These are phyloP conservation scores for Xylaria sp. DNA, from an alignment of 2,329 filamentous ascomycete genomes.

Conservation along the genomic window DNA sequence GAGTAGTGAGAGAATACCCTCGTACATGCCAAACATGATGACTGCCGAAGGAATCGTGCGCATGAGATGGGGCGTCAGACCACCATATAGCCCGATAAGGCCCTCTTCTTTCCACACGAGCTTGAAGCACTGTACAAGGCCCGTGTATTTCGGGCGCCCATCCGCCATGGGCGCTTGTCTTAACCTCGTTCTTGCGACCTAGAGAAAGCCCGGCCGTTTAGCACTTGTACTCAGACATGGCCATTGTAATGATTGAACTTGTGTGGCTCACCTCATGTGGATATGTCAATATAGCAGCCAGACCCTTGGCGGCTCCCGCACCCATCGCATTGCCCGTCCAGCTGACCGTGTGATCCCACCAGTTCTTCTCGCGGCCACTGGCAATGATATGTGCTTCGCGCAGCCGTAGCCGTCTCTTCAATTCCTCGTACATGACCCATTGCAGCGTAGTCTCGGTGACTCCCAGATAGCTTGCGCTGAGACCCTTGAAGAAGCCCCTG, in stretches of 20 bases:
- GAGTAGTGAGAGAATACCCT: slow-evolving; percentile 61
- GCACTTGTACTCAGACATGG: not conserved
- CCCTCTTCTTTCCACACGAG: slow-evolving; percentile 91
- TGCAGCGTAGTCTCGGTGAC: slow-evolving; percentile 91
- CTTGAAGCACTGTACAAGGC: slow-evolving; percentile 87
- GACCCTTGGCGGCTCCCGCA: slow-evolving; percentile 85
- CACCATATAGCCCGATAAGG: slow-evolving; percentile 86
- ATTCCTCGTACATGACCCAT: slow-evolving; percentile 93
- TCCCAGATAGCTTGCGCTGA: slow-evolving; percentile 91
- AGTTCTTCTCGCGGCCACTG: slow-evolving; percentile 71
- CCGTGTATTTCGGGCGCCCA: slow-evolving; percentile 84
- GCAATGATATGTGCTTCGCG: slow-evolving; percentile 68
- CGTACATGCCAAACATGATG: slow-evolving; percentile 95
- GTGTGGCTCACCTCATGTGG: slow-evolving; percentile 78
- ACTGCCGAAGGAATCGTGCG: slow-evolving; percentile 91
- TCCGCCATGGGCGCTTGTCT: slow-evolving; percentile 82
- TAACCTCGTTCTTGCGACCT: slow-evolving; percentile 85
- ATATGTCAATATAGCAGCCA: slow-evolving; percentile 87
- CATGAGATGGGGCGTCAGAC: slow-evolving; percentile 90
- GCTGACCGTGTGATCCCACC: slow-evolving; percentile 79
- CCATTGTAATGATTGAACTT: not conserved
- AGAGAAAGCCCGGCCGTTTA: slow-evolving; percentile 12
- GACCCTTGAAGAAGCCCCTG: slow-evolving; percentile 84
- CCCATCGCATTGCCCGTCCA: slow-evolving; percentile 83
- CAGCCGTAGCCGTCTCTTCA: slow-evolving; percentile 78